Percentiles rank a stretch among this genome's conserved stretches.
These are phyloP conservation scores for Trichoderma afroharzianum DNA, from an alignment of 2,329 filamentous ascomycete species.

Conservation along the genomic window DNA sequence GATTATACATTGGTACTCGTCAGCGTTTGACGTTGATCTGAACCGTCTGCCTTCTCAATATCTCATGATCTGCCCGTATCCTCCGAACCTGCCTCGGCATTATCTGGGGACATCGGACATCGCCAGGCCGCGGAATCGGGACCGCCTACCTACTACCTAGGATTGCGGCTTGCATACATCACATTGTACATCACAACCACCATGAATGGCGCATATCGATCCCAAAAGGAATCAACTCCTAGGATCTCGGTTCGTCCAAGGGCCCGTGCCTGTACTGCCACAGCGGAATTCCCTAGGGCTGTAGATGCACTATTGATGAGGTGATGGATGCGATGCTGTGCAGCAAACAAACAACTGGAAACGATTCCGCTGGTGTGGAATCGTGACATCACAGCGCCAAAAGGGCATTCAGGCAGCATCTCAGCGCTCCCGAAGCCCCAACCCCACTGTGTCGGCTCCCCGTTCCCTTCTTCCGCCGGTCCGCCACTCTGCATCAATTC, in stretches of 20 bases:
- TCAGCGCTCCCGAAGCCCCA: neutral
- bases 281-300: neutral
- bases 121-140: neutral
- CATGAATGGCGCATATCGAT: neutral
- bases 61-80: neutral
- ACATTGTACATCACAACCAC: neutral
- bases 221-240: neutral
- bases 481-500: neutral
- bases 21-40: neutral
- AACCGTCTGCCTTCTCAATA: neutral
- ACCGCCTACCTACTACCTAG: no score
- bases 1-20: neutral
- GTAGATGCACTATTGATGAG: neutral
- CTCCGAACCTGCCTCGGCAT: neutral
- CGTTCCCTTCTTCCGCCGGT: neutral
- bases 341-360: neutral
- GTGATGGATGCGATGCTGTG: neutral
- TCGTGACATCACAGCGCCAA: constrained; percentile 4
- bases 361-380: neutral
- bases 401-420: neutral
- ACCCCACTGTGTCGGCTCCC: neutral
- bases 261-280: neutral
- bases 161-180: neutral
- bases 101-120: neutral
- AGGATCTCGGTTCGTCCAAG: neutral